phyloP scores from a whole-genome alignment of 441 rosid genomes.

The Viola pubescens region DNA sequence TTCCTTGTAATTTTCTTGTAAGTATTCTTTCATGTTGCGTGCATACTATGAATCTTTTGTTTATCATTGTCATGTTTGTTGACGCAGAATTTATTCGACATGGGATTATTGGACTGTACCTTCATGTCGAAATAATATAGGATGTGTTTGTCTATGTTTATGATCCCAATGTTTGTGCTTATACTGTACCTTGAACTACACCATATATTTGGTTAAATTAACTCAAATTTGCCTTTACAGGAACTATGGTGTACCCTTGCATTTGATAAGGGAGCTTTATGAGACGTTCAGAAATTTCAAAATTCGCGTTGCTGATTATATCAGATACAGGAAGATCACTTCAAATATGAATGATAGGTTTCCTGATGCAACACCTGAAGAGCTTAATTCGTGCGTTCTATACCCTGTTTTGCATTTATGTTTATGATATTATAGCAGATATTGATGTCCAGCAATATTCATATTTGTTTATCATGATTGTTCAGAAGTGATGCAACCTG shows the following conservation, averaged over 20 bases:
- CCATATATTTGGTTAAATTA: not conserved
- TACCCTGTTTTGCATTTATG: slow-evolving; percentile 1
- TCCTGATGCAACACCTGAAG: slow-evolving; percentile 94
- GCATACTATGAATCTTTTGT: not conserved
- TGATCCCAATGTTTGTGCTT: not conserved
- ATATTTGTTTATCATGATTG: slow-evolving; percentile 22
- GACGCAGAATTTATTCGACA: not conserved
- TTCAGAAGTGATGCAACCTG: slow-evolving; percentile 95
- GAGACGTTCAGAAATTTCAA: slow-evolving; percentile 95
- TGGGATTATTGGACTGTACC: too few species aligned
- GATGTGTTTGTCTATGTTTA: too few species aligned
- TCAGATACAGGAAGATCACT: slow-evolving; percentile 85
- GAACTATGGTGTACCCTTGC: slow-evolving; percentile 96
- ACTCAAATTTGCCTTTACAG: slow-evolving; percentile 30
- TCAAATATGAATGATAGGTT: slow-evolving; percentile 96
- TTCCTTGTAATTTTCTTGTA: slow-evolving; percentile 88
- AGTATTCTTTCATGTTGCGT: slow-evolving; percentile 22
- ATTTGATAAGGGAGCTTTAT: slow-evolving; percentile 86
- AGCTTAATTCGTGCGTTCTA: slow-evolving; percentile 64
- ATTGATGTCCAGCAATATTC: slow-evolving; percentile 12
- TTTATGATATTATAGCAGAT: not conserved
- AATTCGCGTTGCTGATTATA: slow-evolving; percentile 86
- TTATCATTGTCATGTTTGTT: not conserved
- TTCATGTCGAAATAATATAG: too few species aligned
- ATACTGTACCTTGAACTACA: not conserved